A percentile compares a stretch with the other conserved stretches of the same genome.
These are phyloP conservation scores for Hymenoscyphus linearis DNA, from an alignment of 2,329 filamentous ascomycete genomes.

Conservation along the genomic window DNA sequence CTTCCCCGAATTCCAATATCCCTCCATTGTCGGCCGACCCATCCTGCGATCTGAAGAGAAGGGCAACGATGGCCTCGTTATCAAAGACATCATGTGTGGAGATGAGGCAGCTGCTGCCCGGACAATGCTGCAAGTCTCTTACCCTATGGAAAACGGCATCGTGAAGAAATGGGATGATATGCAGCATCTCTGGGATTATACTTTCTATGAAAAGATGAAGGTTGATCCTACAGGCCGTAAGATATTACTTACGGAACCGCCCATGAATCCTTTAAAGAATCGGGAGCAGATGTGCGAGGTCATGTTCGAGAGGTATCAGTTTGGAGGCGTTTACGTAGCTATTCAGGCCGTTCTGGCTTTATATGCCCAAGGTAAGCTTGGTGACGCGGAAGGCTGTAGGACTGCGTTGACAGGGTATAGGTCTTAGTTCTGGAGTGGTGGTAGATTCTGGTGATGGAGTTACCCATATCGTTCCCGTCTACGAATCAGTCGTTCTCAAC, in stretches of 20 bases:
- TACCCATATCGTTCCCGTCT: conserved; percentile 97
- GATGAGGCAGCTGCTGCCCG: conserved; percentile 94
- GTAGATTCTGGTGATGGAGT: conserved; percentile 98
- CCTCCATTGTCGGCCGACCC: conserved; percentile 94
- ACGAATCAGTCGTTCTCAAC: conserved; percentile 96
- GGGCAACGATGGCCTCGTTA: conserved; percentile 58
- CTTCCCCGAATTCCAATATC: conserved; percentile 98
- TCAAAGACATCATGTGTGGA: conserved; percentile 99
- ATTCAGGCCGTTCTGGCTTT: conserved; percentile 95
- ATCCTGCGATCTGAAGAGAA: conserved; percentile 95
- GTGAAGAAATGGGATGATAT: conserved; percentile 99
- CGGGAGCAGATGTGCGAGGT: conserved; percentile 97
- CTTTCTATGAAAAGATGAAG: conserved; percentile 95
- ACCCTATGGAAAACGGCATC: conserved; percentile 99
- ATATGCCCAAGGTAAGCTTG: conserved; percentile 72
- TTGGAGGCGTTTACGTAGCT: conserved; percentile 95
- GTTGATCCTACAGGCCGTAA: conserved; percentile 87
- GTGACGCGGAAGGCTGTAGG: neutral
- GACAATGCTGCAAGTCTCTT: conserved; percentile 97
- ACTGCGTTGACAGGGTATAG: conserved; percentile 37
- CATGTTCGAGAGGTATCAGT: conserved; percentile 97
- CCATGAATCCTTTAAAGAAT: conserved; percentile 96
- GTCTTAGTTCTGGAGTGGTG: conserved; percentile 89
- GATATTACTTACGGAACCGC: conserved; percentile 94
- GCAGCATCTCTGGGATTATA: conserved; percentile 99